Evolutionary conservation across 2,329 filamentous ascomycete genomes (phyloP).

Genomic region (Sporothrix sp.): DNA sequence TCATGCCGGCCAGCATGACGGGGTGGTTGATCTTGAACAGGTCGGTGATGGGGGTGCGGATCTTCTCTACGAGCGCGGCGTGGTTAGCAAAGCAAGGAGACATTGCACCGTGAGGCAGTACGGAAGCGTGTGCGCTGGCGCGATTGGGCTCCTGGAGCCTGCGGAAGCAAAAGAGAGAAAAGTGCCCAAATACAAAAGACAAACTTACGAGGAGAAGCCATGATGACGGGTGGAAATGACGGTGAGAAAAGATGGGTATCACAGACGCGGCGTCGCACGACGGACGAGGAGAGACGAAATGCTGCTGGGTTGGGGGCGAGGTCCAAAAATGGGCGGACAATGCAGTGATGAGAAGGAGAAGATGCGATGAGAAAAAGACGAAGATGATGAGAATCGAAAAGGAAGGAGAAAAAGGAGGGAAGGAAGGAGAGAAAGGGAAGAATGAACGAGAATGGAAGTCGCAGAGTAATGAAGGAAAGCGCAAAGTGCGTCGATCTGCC

Average conservation of each 20-base stretch:
- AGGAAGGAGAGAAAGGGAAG: not conserved
- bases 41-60: slow-evolving; percentile 88
- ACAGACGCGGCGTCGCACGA: slow-evolving; percentile 3
- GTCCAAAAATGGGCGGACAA: not conserved
- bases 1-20: slow-evolving; percentile 94
- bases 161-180: not conserved
- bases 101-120: no score
- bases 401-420: not conserved
- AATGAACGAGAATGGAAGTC: not conserved
- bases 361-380: no score
- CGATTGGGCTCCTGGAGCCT: no score
- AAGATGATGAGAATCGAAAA: not conserved
- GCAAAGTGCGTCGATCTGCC: not conserved
- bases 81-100: not conserved
- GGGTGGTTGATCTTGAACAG: slow-evolving; percentile 97
- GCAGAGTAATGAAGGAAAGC: not conserved
- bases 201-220: slow-evolving; percentile 72
- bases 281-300: not conserved
- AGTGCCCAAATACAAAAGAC: not conserved
- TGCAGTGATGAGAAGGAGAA: not conserved
- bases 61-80: slow-evolving; percentile 52
- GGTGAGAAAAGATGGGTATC: slow-evolving; percentile 4
- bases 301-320: not conserved
- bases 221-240: slow-evolving; percentile 29
- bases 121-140: no score